These are phyloP conservation scores for Fraxinus cuspidata DNA, from an alignment of 257 asterid genomes.

Conservation along the genomic window DNA sequence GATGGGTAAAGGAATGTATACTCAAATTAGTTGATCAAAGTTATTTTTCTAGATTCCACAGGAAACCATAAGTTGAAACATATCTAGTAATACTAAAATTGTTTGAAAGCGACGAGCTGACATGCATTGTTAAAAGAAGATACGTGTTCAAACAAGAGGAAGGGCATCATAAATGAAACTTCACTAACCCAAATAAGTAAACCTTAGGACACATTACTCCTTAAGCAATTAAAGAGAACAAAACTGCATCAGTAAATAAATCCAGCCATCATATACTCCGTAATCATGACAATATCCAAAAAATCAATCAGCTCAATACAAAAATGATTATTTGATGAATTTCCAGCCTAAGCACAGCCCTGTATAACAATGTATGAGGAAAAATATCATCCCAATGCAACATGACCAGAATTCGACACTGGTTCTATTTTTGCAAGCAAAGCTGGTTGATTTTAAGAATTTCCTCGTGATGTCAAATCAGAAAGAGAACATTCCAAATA, in stretches of 20 bases:
- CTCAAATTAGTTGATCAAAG: neutral
- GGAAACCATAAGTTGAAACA: slow-evolving; percentile 8
- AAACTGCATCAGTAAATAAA: neutral
- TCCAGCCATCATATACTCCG: neutral
- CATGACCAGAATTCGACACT: neutral
- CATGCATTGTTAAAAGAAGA: slow-evolving; percentile 17
- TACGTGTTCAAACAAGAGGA: neutral
- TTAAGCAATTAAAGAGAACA: neutral
- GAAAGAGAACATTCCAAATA: neutral
- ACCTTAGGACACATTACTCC: neutral
- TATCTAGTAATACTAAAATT: slow-evolving; percentile 7
- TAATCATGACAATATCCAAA: neutral
- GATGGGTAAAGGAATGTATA: neutral
- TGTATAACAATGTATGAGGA: neutral
- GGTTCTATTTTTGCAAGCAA: neutral
- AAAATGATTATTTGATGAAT: neutral
- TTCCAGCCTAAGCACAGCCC: neutral
- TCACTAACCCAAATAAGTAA: neutral
- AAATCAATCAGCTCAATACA: neutral
- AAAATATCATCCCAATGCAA: neutral
- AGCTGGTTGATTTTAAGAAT: neutral
- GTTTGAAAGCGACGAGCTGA: neutral
- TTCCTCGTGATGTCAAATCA: neutral
- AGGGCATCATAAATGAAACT: neutral
- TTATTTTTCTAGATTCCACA: slow-evolving; percentile 5